A percentile compares a stretch with the other conserved stretches of the same genome.
Conservation (phyloP, 2,329 filamentous ascomycete genomes). For the Verticillium longisporum region DNA sequence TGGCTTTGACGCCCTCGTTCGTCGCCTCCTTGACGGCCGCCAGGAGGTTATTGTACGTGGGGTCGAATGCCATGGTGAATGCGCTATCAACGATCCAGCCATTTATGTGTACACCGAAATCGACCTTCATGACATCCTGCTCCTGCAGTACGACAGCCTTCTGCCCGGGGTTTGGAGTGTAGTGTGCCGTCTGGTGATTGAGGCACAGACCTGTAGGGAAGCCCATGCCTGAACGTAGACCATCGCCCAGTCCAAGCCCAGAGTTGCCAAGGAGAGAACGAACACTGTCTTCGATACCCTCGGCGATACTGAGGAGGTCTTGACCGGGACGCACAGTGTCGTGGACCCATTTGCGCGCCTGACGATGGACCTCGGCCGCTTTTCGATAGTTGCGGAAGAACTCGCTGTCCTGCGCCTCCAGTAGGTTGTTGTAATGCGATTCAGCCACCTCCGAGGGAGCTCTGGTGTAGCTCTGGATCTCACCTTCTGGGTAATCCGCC, state of each 20-base stretch:
- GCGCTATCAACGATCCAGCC: slow-evolving; percentile 76
- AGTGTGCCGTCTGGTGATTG: slow-evolving; percentile 82
- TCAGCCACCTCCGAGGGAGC: slow-evolving; percentile 14
- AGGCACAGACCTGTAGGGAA: slow-evolving; percentile 81
- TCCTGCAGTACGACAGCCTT: slow-evolving; percentile 61
- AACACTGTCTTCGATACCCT: slow-evolving; percentile 78
- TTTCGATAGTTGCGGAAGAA: slow-evolving; percentile 77
- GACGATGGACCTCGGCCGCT: slow-evolving; percentile 76
- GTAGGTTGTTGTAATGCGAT: slow-evolving; percentile 12
- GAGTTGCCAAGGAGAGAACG: slow-evolving; percentile 69
- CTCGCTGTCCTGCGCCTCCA: slow-evolving; percentile 33
- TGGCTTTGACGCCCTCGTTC: slow-evolving; percentile 43
- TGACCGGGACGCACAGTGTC: slow-evolving; percentile 76
- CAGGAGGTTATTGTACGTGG: slow-evolving; percentile 69
- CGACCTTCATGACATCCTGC: slow-evolving; percentile 75
- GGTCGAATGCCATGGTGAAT: slow-evolving; percentile 72
- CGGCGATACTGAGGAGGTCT: slow-evolving; percentile 73
- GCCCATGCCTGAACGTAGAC: slow-evolving; percentile 72
- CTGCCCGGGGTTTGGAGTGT: slow-evolving; percentile 81
- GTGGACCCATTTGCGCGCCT: slow-evolving; percentile 79
- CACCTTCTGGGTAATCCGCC: slow-evolving; percentile 19
- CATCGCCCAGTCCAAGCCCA: slow-evolving; percentile 73
- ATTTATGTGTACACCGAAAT: slow-evolving; percentile 76
- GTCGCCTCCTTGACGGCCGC: slow-evolving; percentile 69
- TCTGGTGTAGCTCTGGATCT: slow-evolving; percentile 16